Evolutionary conservation across 139 green algal species (phyloP), one percentile per base, ranked within the genome.

Genomic region (Chlorella vulgaris): DNA sequence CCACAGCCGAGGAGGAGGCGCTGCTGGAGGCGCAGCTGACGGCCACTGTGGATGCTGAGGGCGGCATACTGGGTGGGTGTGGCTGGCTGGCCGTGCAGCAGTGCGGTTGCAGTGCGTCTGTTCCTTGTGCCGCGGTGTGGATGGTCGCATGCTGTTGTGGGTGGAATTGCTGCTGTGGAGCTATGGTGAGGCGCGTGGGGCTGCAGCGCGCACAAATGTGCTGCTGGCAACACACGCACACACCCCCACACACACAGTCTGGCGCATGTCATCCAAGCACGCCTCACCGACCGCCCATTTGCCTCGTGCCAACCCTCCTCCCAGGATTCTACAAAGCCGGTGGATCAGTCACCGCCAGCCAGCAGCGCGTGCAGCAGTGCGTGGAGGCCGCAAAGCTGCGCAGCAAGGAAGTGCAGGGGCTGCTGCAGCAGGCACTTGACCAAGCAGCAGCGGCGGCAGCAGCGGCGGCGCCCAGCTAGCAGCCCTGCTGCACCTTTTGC

Each of bases 1-100:
- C 89, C 3, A 91, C 89, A 0, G 76, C 81, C 4, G 92, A 94
- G 50, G 92, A 96, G 86, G 91, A 96, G 74, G 60, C 55, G 5
- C 78, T 95, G 63, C 74, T 90, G 60, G 63, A 74, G 29, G 81
- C 80, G 7, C 80, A 63, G 10, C 55, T 95, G 4, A 89, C 67
- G 7, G 81, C 90, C 35, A 83, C 88, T 31, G 10, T 94, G 68
- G 86, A 93, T 81, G 84, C 82, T 7, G 24, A 69, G 1, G 85
- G 84, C 0, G 39, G 79, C 21, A 50, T 96, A 60, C 81, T 95
- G 50, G 91, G 90, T 94, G 63, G 26, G 87, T 8, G 36, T 24
- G 43, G 18, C 4, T 5, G 26, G 26, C 35, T 22, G 28, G 19
- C 5, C 33, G 40, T 28, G 36, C 10, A 35, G 33, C 24, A 33